Evolutionary conservation across 2,329 filamentous ascomycete genomes (phyloP).

Genomic region (Neobulgaria alba): DNA sequence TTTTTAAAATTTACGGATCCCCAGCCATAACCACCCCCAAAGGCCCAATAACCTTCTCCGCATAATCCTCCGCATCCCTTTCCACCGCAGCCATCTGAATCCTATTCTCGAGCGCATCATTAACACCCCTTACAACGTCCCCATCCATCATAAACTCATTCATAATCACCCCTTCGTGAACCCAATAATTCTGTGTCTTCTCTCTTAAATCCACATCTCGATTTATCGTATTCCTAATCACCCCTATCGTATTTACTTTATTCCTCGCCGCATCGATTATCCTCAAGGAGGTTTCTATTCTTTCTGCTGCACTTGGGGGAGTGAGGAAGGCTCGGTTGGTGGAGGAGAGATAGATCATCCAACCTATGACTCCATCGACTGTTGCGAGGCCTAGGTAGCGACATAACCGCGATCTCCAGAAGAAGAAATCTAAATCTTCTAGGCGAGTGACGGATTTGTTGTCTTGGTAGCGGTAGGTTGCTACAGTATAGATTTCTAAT

Average conservation of each 20-base stretch:
- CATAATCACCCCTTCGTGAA: slow-evolving; percentile 64
- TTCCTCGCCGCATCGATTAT: slow-evolving; percentile 51
- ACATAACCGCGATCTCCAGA: slow-evolving; percentile 58
- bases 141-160: slow-evolving; percentile 69
- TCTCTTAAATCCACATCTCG: slow-evolving; percentile 63
- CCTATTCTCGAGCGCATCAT: slow-evolving; percentile 54
- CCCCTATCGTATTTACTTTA: slow-evolving; percentile 63
- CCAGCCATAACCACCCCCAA: neutral
- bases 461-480: slow-evolving; percentile 53
- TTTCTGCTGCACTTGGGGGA: slow-evolving; percentile 52
- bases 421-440: slow-evolving; percentile 59
- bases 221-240: slow-evolving; percentile 72
- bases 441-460: slow-evolving; percentile 56
- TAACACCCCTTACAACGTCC: slow-evolving; percentile 63
- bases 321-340: slow-evolving; percentile 71
- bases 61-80: slow-evolving; percentile 56
- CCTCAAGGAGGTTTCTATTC: slow-evolving; percentile 52
- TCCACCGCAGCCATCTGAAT: slow-evolving; percentile 55
- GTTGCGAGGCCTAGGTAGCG: slow-evolving; percentile 56
- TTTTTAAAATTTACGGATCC: no score
- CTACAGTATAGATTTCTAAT: slow-evolving; percentile 58
- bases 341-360: slow-evolving; percentile 62
- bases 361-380: slow-evolving; percentile 56
- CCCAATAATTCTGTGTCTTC: slow-evolving; percentile 68
- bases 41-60: slow-evolving; percentile 33